Evolutionary conservation across 768 basidiomycete species (phyloP), one percentile per base, ranked within the genome.

Genomic region (Auriscalpium orientale): DNA sequence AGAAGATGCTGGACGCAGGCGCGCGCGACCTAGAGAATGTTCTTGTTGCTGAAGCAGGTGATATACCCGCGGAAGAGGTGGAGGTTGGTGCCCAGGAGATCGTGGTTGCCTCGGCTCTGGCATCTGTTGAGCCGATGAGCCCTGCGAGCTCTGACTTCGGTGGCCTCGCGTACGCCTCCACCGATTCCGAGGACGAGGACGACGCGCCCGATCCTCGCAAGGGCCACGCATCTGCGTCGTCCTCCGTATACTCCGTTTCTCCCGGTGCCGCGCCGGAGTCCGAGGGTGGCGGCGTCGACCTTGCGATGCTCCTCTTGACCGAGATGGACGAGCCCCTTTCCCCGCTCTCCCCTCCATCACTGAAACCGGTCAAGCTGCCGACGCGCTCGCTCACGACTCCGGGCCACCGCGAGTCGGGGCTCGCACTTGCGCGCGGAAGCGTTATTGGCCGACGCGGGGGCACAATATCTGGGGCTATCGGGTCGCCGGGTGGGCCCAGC

Each of bases 341-440:
- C 10, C 62, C 73, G 52, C 62, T 68, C 49, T 71, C 71, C 62
- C 71, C 69, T 56, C 68, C 70, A 45, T 70, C 71, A 46, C 68
- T 66, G 45, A 68, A 68, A 22, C 67, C 62, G 45, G 64, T 69
- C 45, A 85, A 85, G 70, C 67, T 83, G 16, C 83, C 84, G 8
- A 72, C 71, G 48, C 76, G 85, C 36, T 74, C 80, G 33, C 73
- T 78, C 59, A 84, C 85, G 48, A 78, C 72, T 53, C 74, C 76
- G 8, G 71, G 70, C 46, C 69, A 74, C 1, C 68, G 70, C 51
- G 64, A 74, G n/a, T 44, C 60, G 6, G 38, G 60, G 37, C 38
- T 34, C 13, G 40, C 21, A 8, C 51, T 64, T 47, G 63, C 68
- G 40, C 63, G 66, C 45, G 67, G 59, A 9, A 62, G 65, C 9